A percentile compares a stretch with the other conserved stretches of the same genome.
phyloP scores from a whole-genome alignment of 495 filamentous ascomycete species.

The Hypoxylon rickii region DNA sequence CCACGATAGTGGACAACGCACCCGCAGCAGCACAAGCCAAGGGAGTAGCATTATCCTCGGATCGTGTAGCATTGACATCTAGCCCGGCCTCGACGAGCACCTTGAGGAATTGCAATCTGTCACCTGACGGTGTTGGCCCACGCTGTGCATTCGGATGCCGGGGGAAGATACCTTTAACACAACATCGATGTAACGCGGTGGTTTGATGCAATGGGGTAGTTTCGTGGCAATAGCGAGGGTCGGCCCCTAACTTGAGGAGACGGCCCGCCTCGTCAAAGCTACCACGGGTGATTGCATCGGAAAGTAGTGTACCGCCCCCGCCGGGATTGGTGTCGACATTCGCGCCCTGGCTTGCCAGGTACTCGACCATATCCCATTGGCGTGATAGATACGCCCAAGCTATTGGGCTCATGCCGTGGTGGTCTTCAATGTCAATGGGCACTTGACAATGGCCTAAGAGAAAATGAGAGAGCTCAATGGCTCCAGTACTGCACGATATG shows the following conservation, averaged over 20 bases:
- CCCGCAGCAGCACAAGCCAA: constrained; percentile 3
- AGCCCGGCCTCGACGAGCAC: constrained; percentile 2
- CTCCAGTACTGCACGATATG: not conserved
- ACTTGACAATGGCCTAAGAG: constrained; percentile 1
- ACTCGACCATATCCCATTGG: constrained; percentile 2
- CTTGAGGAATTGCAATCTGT: not conserved
- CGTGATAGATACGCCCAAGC: constrained; percentile 4
- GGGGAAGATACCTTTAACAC: too few species aligned
- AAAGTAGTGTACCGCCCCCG: not conserved
- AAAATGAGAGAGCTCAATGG: not conserved
- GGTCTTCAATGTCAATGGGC: constrained; percentile 10
- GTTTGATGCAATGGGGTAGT: not conserved
- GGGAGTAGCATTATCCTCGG: not conserved
- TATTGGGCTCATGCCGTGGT: constrained; percentile 5
- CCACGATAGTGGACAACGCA: not conserved
- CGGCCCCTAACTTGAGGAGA: not conserved
- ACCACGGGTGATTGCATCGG: not conserved
- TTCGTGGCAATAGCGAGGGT: not conserved
- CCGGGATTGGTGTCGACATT: not conserved
- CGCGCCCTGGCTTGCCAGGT: constrained; percentile 5
- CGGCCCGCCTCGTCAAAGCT: not conserved
- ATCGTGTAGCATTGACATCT: constrained; percentile 5
- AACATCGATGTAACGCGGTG: not conserved
- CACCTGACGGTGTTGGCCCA: too few species aligned
- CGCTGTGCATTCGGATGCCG: too few species aligned